These are phyloP conservation scores for Pterocarpus macrocarpus DNA, from an alignment of 306 rosid genomes.

Conservation along the genomic window DNA sequence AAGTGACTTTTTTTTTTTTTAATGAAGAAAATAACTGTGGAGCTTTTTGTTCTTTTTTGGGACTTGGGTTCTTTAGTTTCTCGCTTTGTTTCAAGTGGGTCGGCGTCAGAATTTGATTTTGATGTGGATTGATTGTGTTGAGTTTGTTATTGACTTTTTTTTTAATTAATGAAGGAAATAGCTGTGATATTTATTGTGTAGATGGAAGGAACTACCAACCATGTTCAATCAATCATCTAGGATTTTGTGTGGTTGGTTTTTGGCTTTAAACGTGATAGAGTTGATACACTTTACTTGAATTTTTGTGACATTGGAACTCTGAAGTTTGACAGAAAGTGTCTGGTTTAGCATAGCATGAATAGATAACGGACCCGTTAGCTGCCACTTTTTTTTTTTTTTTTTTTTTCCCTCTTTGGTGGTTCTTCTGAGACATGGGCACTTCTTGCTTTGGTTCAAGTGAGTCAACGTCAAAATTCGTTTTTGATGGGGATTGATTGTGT, in stretches of 20 bases:
- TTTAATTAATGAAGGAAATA: too few species aligned
- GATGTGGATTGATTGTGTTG: not conserved
- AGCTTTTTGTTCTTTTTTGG: not conserved
- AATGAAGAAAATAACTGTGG: not conserved
- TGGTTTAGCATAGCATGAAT: conserved; percentile 8
- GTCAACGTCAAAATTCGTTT: not conserved
- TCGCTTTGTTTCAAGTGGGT: not conserved
- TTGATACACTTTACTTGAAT: not conserved
- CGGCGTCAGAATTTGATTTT: not conserved
- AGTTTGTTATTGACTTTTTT: too few species aligned
- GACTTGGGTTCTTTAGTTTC: not conserved
- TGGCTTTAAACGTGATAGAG: not conserved
- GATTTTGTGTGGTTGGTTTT: not conserved
- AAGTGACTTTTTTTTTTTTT: not conserved
- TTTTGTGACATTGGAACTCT: not conserved
- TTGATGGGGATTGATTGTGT: conserved; percentile 1
- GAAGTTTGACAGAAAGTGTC: not conserved
- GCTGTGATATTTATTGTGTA: not conserved
- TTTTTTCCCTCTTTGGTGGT: not conserved
- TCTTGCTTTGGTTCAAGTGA: not conserved
- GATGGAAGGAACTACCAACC: conserved; percentile 10
- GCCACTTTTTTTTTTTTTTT: too few species aligned
- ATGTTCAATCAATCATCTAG: not conserved
- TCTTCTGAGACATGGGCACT: too few species aligned
- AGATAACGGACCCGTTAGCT: too few species aligned